Percentiles rank a stretch among this genome's conserved stretches.
Evolutionary conservation across 345 rosid species (phyloP).

Genomic region (Diplotaxis tenuifolia): DNA sequence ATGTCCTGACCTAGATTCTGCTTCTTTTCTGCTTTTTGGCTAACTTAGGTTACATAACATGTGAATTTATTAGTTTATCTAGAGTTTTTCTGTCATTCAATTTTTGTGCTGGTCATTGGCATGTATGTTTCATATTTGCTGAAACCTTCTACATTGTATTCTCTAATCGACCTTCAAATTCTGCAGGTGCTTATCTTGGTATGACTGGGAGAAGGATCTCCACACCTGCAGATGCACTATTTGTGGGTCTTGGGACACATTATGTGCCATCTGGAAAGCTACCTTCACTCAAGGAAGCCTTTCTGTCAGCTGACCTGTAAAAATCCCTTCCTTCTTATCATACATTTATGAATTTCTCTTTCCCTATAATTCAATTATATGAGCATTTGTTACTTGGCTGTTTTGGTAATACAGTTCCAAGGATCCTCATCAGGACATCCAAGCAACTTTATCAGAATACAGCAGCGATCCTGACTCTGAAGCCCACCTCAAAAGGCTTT

Average conservation of each 20-base stretch:
- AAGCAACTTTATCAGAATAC: constrained; percentile 53
- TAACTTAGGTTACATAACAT: neutral
- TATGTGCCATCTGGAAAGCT: constrained; percentile 73
- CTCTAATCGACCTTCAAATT: neutral
- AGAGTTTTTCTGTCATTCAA: neutral
- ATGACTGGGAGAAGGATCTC: constrained; percentile 87
- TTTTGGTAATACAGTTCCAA: constrained; percentile 52
- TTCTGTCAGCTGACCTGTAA: constrained; percentile 66
- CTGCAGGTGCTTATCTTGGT: constrained; percentile 86
- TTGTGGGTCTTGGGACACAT: constrained; percentile 79
- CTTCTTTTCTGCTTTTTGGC: neutral
- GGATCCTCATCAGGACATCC: constrained; percentile 63
- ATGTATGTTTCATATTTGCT: neutral
- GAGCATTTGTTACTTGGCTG: neutral
- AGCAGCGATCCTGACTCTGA: constrained; percentile 60
- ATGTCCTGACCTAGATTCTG: constrained; percentile 20
- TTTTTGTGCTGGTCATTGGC: neutral
- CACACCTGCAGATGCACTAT: constrained; percentile 83
- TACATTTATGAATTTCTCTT: neutral
- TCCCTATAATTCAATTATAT: neutral
- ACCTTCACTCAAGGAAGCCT: constrained; percentile 63
- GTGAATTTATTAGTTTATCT: neutral
- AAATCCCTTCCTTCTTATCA: neutral
- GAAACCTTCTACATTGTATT: neutral
- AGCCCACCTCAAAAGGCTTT: constrained; percentile 53